These are phyloP conservation scores for Fraxinus anomala DNA, from an alignment of 257 asterid genomes.

Conservation along the genomic window DNA sequence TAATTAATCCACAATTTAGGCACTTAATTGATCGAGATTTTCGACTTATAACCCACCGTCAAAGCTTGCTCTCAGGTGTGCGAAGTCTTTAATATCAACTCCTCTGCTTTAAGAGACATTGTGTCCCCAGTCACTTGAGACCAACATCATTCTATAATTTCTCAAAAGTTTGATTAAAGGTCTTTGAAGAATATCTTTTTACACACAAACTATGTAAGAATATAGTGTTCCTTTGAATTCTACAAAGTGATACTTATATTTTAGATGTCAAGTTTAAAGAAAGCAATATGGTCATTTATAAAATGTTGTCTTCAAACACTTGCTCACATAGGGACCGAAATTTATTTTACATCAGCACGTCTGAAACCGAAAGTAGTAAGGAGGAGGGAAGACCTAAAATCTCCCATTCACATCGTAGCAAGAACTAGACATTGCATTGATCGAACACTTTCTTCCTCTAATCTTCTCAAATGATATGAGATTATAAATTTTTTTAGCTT, in stretches of 20 bases:
- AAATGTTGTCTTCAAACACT: background rate
- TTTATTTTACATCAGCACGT: background rate
- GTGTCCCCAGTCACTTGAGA: constrained; percentile 56
- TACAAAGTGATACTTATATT: too few relatives aligned
- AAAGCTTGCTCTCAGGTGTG: constrained; percentile 34
- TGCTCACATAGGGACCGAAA: background rate
- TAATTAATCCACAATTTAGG: constrained; percentile 31
- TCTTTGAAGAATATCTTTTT: background rate
- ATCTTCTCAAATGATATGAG: background rate
- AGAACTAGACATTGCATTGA: too few relatives aligned
- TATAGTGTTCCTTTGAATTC: too few relatives aligned
- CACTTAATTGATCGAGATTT: constrained; percentile 31
- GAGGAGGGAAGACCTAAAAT: background rate
- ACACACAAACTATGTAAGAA: background rate
- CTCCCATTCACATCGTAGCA: background rate
- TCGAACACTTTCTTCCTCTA: too few relatives aligned
- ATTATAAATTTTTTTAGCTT: too few relatives aligned
- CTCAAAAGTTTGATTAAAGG: constrained; percentile 1
- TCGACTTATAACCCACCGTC: constrained; percentile 56
- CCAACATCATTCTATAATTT: constrained; percentile 45
- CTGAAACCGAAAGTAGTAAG: accelerated
- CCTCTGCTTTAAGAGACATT: constrained; percentile 50
- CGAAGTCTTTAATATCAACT: constrained; percentile 23
- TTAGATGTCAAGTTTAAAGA: too few relatives aligned
- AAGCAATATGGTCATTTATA: background rate